Conservation (phyloP, 768 basidiomycete species). For the Calocybe indica region DNA sequence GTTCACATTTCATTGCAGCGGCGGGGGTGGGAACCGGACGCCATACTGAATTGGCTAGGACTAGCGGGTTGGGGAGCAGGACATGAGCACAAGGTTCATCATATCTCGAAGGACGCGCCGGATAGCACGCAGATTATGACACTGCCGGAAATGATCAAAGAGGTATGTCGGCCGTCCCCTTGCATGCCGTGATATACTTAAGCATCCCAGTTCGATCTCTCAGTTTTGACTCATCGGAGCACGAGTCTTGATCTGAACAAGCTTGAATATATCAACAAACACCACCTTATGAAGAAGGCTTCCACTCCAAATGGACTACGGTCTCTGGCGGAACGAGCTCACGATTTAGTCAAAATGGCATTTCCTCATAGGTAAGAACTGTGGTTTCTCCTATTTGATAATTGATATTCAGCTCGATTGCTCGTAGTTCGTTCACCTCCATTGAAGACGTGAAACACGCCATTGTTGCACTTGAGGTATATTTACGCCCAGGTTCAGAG, state of each 20-base stretch:
- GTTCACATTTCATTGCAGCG: conserved; percentile 35
- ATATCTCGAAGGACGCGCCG: conserved; percentile 37
- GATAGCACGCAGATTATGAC: conserved; percentile 63
- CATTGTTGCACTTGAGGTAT: conserved; percentile 56
- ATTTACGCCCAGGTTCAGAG: not conserved
- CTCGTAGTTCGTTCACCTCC: conserved; percentile 38
- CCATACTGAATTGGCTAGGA: conserved; percentile 89
- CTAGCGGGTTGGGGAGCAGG: conserved; percentile 88
- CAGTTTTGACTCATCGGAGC: conserved; percentile 73
- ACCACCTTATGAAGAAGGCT: conserved; percentile 62
- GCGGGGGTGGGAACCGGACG: conserved; percentile 85
- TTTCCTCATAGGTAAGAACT: conserved; percentile 53
- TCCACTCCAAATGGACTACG: conserved; percentile 43
- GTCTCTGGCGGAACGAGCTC: conserved; percentile 49
- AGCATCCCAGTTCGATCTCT: conserved; percentile 61
- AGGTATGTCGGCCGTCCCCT: conserved; percentile 31
- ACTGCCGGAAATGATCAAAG: conserved; percentile 55
- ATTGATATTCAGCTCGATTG: not conserved
- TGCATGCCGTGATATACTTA: not conserved
- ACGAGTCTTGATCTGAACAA: conserved; percentile 77
- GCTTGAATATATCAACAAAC: conserved; percentile 84
- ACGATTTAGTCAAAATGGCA: conserved; percentile 41
- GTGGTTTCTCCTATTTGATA: not conserved
- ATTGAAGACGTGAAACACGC: conserved; percentile 59
- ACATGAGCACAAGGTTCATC: conserved; percentile 21